Evolutionary conservation across 768 basidiomycete species (phyloP).

Genomic region (Lentinus tigrinus): DNA sequence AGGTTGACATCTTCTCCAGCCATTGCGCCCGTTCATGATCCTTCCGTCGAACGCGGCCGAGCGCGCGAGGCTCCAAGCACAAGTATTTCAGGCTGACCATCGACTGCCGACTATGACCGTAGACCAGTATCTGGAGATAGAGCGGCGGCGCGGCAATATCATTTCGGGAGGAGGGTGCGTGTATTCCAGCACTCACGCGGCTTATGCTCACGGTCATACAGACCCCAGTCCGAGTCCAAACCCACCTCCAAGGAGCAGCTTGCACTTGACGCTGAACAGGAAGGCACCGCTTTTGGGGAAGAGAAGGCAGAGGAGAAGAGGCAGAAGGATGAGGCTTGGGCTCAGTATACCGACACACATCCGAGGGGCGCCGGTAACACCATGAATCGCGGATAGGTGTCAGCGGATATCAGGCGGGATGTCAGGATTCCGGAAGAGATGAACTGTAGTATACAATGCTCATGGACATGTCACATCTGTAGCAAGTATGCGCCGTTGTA

Average conservation of each 20-base stretch:
- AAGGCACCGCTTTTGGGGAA: conserved; percentile 69
- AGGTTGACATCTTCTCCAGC: conserved; percentile 43
- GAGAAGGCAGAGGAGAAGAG: conserved; percentile 74
- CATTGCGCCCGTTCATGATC: conserved; percentile 90
- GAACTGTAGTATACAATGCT: conserved; percentile 3
- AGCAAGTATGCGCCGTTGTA: conserved; percentile 11
- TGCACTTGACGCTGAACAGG: conserved; percentile 76
- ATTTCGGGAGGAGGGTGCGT: conserved; percentile 85
- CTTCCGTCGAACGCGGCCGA: conserved; percentile 70
- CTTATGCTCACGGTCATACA: not conserved
- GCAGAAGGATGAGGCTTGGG: conserved; percentile 90
- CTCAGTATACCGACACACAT: conserved; percentile 80
- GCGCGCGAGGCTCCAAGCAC: conserved; percentile 67
- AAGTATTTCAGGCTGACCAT: conserved; percentile 84
- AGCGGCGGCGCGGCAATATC: conserved; percentile 80
- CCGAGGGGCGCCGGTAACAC: conserved; percentile 94
- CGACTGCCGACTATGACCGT: conserved; percentile 93
- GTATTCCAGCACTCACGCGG: not conserved
- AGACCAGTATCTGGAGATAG: conserved; percentile 91
- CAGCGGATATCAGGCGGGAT: conserved; percentile 13
- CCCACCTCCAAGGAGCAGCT: conserved; percentile 80
- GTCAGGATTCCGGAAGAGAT: not conserved
- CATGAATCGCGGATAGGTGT: conserved; percentile 87
- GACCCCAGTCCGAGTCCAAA: conserved; percentile 61
- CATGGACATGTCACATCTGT: conserved; percentile 3